Evolutionary conservation across 2,329 filamentous ascomycete genomes (phyloP), one percentile per base, ranked within the genome.

Genomic region (Ascochyta viciae-villosae): DNA sequence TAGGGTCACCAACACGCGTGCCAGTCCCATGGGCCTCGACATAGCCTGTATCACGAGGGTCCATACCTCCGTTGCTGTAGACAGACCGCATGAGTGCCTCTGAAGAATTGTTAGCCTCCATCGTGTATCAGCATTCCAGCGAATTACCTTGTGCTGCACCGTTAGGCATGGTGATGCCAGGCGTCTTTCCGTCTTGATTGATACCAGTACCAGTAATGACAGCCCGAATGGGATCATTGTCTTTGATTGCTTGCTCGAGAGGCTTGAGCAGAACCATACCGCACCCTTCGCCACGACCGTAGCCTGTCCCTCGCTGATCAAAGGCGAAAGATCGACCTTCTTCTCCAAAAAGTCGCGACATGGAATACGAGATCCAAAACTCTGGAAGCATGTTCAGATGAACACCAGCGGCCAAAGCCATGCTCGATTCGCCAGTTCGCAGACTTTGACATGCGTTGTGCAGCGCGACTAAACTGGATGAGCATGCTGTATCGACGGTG

Each of bases 271-370:
- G 67, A 3, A 89, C 62, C n/a, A 84, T 78, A 0, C 81, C 85
- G 24, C 84, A 78, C 0, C 87, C 87, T 64, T 90, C 87, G 1
- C 87, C 87, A 34, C 87, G 80, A 0, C 83, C 86, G 64, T 89
- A 90, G 0, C 88, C 88, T 2, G 62, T 64, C 16, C 85, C 87
- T 3, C 79, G 78, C n/a, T 77, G 67, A 62, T 87, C 86, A 54
- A 74, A 77, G 22, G 73, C 68, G 41, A 59, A 38, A 2, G 62
- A 72, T 34, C 61, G 63, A 3, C 75, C 74, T n/a, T 65, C 66
- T 35, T 73, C 58, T 23, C 66, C 62, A 40, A 68, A 63, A 2
- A 68, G 50, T n/a, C 62, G 41, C 9, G 67, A 67, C 56, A 61
- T 67, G 33, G 63, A 66, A 42, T 63, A 62, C 6, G 58, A 62